Conservation (phyloP, 129 eudicot genomes). For the Centaurea solstitialis region DNA sequence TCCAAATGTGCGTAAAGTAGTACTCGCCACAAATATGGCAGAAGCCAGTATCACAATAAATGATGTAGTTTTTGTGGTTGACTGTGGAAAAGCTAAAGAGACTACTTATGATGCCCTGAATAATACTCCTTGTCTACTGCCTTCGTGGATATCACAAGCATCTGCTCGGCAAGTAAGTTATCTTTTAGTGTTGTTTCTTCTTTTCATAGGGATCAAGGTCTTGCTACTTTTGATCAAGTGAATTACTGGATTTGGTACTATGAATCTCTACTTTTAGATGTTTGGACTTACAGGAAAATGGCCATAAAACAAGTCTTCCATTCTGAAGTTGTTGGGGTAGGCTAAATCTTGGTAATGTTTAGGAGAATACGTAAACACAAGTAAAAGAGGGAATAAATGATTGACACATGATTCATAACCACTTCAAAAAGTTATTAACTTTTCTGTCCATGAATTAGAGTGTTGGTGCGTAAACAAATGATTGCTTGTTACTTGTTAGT, state of each 20-base stretch:
- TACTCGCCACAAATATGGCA: conserved; percentile 98
- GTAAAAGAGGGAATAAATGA: not conserved
- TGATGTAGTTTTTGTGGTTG: conserved; percentile 97
- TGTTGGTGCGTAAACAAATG: not conserved
- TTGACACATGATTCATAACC: not conserved
- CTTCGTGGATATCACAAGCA: conserved; percentile 99
- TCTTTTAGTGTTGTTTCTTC: conserved; percentile 1
- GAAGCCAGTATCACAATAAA: conserved; percentile 99
- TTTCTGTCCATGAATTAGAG: not conserved
- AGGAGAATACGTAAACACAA: not conserved
- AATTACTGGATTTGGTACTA: not conserved
- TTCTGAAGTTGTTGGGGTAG: not conserved
- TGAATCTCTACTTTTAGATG: not conserved
- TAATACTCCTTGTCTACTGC: conserved; percentile 93
- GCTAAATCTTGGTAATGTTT: not conserved
- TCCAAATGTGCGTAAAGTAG: conserved; percentile 86
- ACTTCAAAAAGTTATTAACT: not conserved
- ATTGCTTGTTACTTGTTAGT: not conserved
- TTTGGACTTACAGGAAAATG: not conserved
- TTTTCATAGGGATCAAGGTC: not conserved
- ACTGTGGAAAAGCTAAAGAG: conserved; percentile 99
- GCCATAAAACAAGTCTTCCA: not conserved
- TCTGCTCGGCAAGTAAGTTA: conserved; percentile 98
- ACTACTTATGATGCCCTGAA: conserved; percentile 98
- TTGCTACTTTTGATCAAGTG: not conserved